phyloP scores from a whole-genome alignment of 768 basidiomycete genomes.

The Cystofilobasidium capitatum region DNA sequence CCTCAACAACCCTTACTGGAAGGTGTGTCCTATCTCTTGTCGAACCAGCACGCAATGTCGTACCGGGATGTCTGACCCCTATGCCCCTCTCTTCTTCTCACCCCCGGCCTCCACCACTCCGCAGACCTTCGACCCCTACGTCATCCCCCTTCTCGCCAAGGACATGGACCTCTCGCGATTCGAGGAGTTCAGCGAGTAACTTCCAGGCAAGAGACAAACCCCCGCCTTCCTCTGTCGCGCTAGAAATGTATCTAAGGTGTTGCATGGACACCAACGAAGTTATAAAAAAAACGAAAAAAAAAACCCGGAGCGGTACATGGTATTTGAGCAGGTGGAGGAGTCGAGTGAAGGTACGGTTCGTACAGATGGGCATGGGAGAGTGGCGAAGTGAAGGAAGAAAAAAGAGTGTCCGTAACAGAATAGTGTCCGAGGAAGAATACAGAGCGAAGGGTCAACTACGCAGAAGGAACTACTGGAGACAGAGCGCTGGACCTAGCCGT shows the following conservation, averaged over 20 bases:
- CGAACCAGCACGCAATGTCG: background rate
- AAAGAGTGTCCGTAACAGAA: too few species aligned
- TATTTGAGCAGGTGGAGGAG: too few species aligned
- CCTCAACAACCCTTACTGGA: slow-evolving; percentile 38
- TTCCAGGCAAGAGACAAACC: background rate
- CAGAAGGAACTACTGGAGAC: too few species aligned
- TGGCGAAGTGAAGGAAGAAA: too few species aligned
- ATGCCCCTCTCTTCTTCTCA: background rate
- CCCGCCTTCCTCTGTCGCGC: background rate
- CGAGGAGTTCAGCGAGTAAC: slow-evolving; percentile 37
- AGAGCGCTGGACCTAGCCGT: too few species aligned
- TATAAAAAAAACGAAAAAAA: too few species aligned
- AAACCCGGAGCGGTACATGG: too few species aligned
- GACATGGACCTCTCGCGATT: slow-evolving; percentile 39
- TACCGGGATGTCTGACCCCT: too few species aligned
- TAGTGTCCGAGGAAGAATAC: too few species aligned
- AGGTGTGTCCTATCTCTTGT: slow-evolving; percentile 27
- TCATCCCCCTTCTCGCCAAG: slow-evolving; percentile 37
- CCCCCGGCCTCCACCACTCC: background rate
- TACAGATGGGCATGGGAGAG: too few species aligned
- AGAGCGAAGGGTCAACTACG: too few species aligned
- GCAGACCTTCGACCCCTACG: slow-evolving; percentile 36
- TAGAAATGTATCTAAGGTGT: background rate
- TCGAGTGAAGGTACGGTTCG: too few species aligned
- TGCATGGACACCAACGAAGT: background rate